A percentile compares a stretch with the other conserved stretches of the same genome.
Evolutionary conservation across 2,329 filamentous ascomycete genomes (phyloP).

Genomic region (Chaetomiaceae sp.): DNA sequence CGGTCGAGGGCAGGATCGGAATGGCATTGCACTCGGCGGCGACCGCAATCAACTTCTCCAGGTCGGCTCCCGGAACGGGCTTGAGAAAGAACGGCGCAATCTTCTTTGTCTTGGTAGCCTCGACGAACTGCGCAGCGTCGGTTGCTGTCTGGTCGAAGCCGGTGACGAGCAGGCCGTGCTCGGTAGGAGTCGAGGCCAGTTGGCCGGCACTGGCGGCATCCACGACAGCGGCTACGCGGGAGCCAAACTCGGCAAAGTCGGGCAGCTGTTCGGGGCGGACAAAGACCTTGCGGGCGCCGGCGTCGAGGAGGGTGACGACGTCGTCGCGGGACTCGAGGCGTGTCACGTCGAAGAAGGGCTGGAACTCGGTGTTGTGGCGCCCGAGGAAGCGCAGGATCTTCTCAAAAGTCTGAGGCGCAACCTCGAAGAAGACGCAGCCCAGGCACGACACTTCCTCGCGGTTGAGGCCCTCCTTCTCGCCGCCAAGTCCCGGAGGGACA

Average conservation of each 20-base stretch:
- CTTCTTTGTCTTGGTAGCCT: constrained; percentile 43
- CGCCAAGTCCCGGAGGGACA: constrained; percentile 44
- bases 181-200: constrained; percentile 32
- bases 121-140: constrained; percentile 41
- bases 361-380: constrained; percentile 47
- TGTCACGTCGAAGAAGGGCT: constrained; percentile 74
- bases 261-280: constrained; percentile 66
- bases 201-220: constrained; percentile 28
- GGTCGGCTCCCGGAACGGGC: constrained; percentile 42
- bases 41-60: constrained; percentile 44
- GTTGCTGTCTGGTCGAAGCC: constrained; percentile 44
- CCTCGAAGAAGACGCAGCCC: constrained; percentile 55
- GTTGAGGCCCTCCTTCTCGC: constrained; percentile 48
- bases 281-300: constrained; percentile 80
- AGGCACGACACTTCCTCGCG: constrained; percentile 55
- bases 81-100: constrained; percentile 48
- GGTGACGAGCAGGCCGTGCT: constrained; percentile 50
- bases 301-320: constrained; percentile 75
- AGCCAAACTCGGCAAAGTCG: constrained; percentile 51
- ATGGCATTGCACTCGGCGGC: constrained; percentile 54
- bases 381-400: constrained; percentile 45
- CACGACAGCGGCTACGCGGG: constrained; percentile 52
- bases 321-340: constrained; percentile 65
- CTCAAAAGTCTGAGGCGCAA: constrained; percentile 38
- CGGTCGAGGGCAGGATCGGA: constrained; percentile 68